phyloP scores from a whole-genome alignment of 495 filamentous ascomycete genomes.

The Penicillium salamii region DNA sequence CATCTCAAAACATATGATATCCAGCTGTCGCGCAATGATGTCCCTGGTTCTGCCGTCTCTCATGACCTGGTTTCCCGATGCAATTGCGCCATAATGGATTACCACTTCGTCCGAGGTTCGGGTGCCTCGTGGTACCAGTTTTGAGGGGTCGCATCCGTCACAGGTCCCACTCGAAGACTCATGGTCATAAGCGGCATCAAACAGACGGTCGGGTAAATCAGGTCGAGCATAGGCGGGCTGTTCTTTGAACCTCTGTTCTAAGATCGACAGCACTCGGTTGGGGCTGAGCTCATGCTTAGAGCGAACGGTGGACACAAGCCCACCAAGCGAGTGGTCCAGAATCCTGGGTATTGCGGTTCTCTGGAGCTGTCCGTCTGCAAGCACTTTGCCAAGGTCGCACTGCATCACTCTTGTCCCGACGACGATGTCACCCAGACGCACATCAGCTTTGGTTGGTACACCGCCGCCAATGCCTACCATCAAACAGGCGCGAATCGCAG shows the following conservation, averaged over 20 bases:
- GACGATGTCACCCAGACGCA: constrained; percentile 32
- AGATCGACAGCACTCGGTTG: constrained; percentile 18
- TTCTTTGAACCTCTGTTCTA: constrained; percentile 17
- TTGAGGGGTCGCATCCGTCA: background rate
- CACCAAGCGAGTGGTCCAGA: constrained; percentile 8
- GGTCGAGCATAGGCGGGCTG: constrained; percentile 8
- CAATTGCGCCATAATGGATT: background rate
- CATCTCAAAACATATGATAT: background rate
- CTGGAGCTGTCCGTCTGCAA: constrained; percentile 11
- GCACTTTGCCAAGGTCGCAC: constrained; percentile 38
- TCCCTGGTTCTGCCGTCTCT: background rate
- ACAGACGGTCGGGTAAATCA: constrained; percentile 16
- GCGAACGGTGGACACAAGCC: constrained; percentile 20
- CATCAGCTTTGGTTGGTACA: constrained; percentile 19
- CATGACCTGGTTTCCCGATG: background rate
- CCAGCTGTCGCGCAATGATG: background rate
- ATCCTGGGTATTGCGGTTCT: constrained; percentile 13
- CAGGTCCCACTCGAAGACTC: background rate
- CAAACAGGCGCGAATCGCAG: constrained; percentile 28
- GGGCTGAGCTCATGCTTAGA: constrained; percentile 17
- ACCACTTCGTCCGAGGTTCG: background rate
- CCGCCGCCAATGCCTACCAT: constrained; percentile 34
- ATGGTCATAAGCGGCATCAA: constrained; percentile 14
- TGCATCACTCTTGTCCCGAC: constrained; percentile 41
- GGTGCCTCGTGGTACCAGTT: background rate